A percentile compares a stretch with the other conserved stretches of the same genome.
Conservation (phyloP, 148 eudicot genomes). For the Gaultheria prostrata region DNA sequence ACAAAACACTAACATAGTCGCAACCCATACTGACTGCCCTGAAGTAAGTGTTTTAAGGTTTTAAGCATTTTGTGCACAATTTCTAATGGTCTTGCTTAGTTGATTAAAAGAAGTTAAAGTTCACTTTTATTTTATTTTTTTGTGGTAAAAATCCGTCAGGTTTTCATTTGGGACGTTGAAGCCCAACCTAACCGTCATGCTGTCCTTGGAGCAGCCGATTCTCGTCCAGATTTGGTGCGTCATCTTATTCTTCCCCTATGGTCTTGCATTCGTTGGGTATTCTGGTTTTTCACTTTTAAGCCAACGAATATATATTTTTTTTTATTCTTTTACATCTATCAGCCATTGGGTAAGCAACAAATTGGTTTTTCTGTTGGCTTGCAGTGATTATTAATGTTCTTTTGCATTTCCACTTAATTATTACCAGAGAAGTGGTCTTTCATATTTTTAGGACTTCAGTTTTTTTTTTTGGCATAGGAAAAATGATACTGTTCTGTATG, state of each 20-base stretch:
- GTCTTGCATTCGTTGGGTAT: not conserved
- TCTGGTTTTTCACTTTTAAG: not conserved
- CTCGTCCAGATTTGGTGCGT: conserved; percentile 86
- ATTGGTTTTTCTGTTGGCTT: not conserved
- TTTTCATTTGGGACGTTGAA: conserved; percentile 91
- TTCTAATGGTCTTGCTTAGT: not conserved
- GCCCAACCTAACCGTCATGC: conserved; percentile 88
- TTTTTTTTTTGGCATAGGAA: not conserved
- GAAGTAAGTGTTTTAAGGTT: conserved; percentile 51
- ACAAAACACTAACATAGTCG: conserved; percentile 83
- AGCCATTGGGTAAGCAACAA: not conserved
- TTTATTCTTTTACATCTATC: not conserved
- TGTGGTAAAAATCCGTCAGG: conserved; percentile 33
- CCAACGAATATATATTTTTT: not conserved
- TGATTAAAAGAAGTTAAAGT: not conserved
- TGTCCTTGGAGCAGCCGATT: conserved; percentile 69
- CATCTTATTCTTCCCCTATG: not conserved
- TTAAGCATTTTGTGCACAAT: not conserved
- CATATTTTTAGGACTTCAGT: not conserved
- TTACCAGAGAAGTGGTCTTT: not conserved
- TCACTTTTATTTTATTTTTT: not conserved
- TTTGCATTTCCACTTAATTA: not conserved
- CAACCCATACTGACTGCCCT: conserved; percentile 93
- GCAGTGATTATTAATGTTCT: not conserved
- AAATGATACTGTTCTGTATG: not conserved